phyloP scores from a whole-genome alignment of 73 alveolate species.

The Breviolum minutum region DNA sequence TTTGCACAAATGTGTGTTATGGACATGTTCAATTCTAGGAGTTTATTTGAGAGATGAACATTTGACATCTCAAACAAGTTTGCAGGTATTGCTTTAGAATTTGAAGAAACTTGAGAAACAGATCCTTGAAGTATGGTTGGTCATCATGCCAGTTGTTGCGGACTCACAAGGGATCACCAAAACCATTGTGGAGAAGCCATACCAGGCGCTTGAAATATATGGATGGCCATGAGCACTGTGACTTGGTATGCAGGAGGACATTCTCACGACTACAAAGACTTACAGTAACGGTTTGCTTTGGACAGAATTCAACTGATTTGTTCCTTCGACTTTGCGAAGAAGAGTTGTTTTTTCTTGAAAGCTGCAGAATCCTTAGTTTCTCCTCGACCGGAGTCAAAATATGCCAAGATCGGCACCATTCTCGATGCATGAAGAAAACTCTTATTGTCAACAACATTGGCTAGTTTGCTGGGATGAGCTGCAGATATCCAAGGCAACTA shows the following conservation, averaged over 20 bases:
- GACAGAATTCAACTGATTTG: neutral
- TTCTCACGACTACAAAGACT: neutral
- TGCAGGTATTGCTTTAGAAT: too few relatives aligned
- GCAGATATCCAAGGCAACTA: constrained; percentile 7
- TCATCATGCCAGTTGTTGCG: too few relatives aligned
- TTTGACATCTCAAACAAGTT: too few relatives aligned
- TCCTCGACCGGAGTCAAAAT: neutral
- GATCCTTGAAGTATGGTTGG: too few relatives aligned
- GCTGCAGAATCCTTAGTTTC: neutral
- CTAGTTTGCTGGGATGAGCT: neutral
- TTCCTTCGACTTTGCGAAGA: neutral
- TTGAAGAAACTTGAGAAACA: too few relatives aligned
- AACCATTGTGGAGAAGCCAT: neutral
- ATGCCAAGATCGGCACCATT: neutral
- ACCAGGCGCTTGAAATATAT: constrained; percentile 69
- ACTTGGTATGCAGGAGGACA: neutral
- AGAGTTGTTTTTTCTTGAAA: too few relatives aligned
- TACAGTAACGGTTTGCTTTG: neutral
- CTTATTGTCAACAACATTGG: neutral
- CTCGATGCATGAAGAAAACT: neutral
- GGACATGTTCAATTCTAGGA: too few relatives aligned
- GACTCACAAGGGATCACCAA: too few relatives aligned
- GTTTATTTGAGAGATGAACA: neutral
- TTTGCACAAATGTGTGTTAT: too few relatives aligned
- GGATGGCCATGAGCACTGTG: constrained; percentile 89